Evolutionary conservation across 495 filamentous ascomycete genomes (phyloP), one percentile per base, ranked within the genome.

Genomic region (Trichoderma gamsii): DNA sequence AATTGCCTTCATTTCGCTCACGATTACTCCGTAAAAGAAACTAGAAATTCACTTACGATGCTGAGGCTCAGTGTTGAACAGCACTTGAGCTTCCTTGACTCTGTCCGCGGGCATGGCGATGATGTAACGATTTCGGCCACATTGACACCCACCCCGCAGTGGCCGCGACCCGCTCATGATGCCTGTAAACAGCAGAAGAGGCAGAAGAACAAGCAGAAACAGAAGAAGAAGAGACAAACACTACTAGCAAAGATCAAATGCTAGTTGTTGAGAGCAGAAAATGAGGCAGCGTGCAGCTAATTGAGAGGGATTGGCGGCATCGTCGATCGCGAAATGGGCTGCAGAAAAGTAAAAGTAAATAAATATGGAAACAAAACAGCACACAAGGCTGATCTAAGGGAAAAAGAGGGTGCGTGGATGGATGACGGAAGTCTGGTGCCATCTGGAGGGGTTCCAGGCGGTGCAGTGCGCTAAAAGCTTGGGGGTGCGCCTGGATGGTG

Each of bases 111-210:
- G 92, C 38, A 92, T 81, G 35, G 83, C 76, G 68, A 97, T 86
- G 21, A 85, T 81, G 77, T 96, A 97, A 70, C 87, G 84, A 73
- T 94, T 96, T 38, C 93, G 87, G 51, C 92, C 92, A 76, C 93
- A 97, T 32, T 88, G 86, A 78, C 93, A 97, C 73, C 88, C 83
- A 68, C 93, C 92, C 66, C 82, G 84, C 32, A 97, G 84, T 27
- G 79, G 81, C 46, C 82, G 81, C 66, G 77, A 70, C 68, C 73
- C 66, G 74, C 72, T 76, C 84, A 86, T 87, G 21, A 61, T 61
- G 49, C 49, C 49, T 52, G 49, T 21, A n/a, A n/a, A 8, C 8
- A 52, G 49, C 13, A 21, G 49, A 1, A 12, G 52, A 51, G 21
- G 46, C n/a, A n/a, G 25, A 15, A 61, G 52, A 61, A 13, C 8